These are phyloP conservation scores for Linanthus parryae DNA, from an alignment of 148 eudicot species.

Conservation along the genomic window DNA sequence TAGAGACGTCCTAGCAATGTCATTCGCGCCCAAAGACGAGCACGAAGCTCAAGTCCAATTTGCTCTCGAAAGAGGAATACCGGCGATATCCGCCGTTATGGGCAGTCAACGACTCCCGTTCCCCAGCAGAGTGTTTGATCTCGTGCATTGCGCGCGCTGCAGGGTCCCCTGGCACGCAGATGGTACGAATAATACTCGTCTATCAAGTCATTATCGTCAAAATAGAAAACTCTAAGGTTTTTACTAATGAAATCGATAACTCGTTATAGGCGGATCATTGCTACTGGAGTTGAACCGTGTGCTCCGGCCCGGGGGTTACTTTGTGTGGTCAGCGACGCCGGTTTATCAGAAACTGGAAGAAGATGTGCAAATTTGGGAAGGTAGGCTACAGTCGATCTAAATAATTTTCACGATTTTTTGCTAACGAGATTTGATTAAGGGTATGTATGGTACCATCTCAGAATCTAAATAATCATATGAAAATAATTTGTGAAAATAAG, in stretches of 20 bases:
- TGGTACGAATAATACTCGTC: slow-evolving; percentile 23
- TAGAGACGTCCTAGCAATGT: slow-evolving; percentile 71
- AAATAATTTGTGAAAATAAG: too few relatives aligned
- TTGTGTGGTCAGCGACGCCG: slow-evolving; percentile 94
- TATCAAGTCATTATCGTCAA: not conserved
- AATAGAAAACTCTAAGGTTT: too few relatives aligned
- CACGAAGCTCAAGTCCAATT: slow-evolving; percentile 90
- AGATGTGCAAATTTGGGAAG: slow-evolving; percentile 83
- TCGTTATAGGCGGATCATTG: slow-evolving; percentile 90
- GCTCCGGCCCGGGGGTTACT: slow-evolving; percentile 81
- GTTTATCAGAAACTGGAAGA: slow-evolving; percentile 70
- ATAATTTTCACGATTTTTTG: not conserved
- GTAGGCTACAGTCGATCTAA: slow-evolving; percentile 17
- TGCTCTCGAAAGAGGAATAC: slow-evolving; percentile 84
- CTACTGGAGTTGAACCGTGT: slow-evolving; percentile 78
- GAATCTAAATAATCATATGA: too few relatives aligned
- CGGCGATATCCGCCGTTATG: slow-evolving; percentile 92
- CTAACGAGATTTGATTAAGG: too few relatives aligned
- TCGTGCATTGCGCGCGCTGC: slow-evolving; percentile 83
- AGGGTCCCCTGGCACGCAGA: slow-evolving; percentile 94
- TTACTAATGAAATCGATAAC: too few relatives aligned
- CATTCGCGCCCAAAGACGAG: slow-evolving; percentile 90
- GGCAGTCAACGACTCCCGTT: slow-evolving; percentile 70
- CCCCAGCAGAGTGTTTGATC: slow-evolving; percentile 69
- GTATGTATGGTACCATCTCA: too few relatives aligned